Percentiles rank a stretch among this genome's conserved stretches.
Evolutionary conservation across 805 yeast genomes (phyloP).

Genomic region (Pichia nakasei): DNA sequence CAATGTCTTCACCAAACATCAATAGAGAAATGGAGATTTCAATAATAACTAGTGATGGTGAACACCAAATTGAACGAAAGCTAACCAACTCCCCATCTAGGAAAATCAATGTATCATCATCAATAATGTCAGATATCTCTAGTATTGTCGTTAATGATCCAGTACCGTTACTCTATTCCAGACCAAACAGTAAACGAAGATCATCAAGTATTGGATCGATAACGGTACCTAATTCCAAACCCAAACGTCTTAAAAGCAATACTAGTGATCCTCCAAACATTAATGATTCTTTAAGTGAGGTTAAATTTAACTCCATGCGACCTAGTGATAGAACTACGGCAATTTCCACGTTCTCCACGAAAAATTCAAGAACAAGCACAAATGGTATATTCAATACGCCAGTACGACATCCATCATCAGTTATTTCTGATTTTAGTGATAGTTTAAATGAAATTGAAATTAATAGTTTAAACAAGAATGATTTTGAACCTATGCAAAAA

Average conservation of each 20-base stretch:
- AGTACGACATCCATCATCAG: not conserved
- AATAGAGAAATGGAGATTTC: not conserved
- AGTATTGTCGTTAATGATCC: not conserved
- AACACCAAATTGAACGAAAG: too few species aligned
- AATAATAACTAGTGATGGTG: not conserved
- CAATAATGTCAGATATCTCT: not conserved
- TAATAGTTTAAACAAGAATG: not conserved
- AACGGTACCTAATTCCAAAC: not conserved
- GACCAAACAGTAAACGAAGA: not conserved
- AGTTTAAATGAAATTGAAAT: not conserved
- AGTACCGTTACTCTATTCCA: not conserved
- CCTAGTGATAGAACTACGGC: not conserved
- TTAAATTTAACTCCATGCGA: too few species aligned
- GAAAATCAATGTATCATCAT: not conserved
- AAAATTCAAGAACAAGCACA: not conserved
- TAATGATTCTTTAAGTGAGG: not conserved
- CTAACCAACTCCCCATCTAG: too few species aligned
- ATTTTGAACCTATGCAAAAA: not conserved
- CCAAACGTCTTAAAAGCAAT: not conserved
- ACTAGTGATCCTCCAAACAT: not conserved
- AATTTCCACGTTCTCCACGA: not conserved
- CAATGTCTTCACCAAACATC: slow-evolving; percentile 2
- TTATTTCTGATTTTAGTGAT: slow-evolving; percentile 3
- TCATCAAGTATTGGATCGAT: slow-evolving; percentile 1
- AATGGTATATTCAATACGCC: not conserved